Evolutionary conservation across 202 grass and related monocot species (phyloP), one percentile per base, ranked within the genome.

Genomic region (Miscanthus sacchariflorus): DNA sequence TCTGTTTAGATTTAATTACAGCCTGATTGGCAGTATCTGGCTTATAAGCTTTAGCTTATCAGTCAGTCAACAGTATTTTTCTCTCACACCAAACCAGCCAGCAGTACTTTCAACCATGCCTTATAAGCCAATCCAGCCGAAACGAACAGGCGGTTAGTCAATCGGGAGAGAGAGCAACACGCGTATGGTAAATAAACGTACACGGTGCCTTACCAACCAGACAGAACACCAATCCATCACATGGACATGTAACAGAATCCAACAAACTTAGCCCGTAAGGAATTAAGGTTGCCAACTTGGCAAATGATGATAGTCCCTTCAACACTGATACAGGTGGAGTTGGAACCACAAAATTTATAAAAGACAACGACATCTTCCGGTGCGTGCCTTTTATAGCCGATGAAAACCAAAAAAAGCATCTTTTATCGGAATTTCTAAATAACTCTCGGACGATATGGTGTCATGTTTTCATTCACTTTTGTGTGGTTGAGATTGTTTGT

Each of bases 251-350:
- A 72, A 38, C 80, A 3, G 45, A 72, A 40, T 9, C 46, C 3
- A 72, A 35, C 9, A 40, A 59, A 72, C 81, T 83, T 72, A 7
- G 59, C 43, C 48, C 21, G 28, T 70, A 56, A 83, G 50, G 15
- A 13, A 56, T 61, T 73, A 83, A 83, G 24, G 35, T 7, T 63
- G 38, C 70, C 81, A 74, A 63, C 33, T 28, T 13, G 28, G n/a
- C 28, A n/a, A n/a, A 58, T 56, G n/a, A 43, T 43, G 49, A 21
- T 28, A 4, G 3, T 5, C 25, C 24, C 52, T 8, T 43, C 6
- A 12, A 27, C 68, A 4, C 14, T n/a, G 4, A 30, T 21, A 36
- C 71, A 18, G 56, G 39, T 23, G 15, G 54, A 64, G 35, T 10
- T 35, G 15, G 54, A 74, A 65, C 70, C 9, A 23, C 23, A 38